Evolutionary conservation across 73 alveolate genomes (phyloP), one percentile per base, ranked within the genome.

Genomic region (Halteria grandinella): DNA sequence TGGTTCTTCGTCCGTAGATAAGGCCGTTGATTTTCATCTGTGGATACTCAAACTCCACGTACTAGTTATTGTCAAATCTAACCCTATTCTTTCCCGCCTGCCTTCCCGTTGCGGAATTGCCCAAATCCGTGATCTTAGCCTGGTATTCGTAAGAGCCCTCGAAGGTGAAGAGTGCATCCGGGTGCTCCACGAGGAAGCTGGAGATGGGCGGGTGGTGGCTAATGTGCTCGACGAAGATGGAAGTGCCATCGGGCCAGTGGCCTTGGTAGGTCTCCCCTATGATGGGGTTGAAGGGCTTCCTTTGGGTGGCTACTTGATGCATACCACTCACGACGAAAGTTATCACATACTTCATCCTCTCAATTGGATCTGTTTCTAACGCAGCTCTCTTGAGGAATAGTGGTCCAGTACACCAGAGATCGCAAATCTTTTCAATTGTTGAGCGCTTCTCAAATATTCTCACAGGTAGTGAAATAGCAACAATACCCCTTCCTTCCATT

Each of bases 261-360:
- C 97, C 99, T 83, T 96, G 95, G 62, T 89, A 93, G 6, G 99
- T 96, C 78, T 96, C 99, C 41, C 99, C 99, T 21, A 96, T 69
- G 43, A 88, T 91, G 0, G 99, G 99, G 83, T 96, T 96, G 55
- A 96, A 95, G 1, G 99, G 99, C 51, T 96, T 96, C 59, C 87
- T 71, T 63, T 88, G 87, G 34, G 57, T 55, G 0, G 93, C 86
- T 49, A 54, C 87, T 69, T 58, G 78, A 74, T 89, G 88, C 77
- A 89, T 53, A 34, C 97, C 95, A 12, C 94, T 52, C 51, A 92
- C 47, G 40, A 62, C 75, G 72, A 91, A 91, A 12, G 94, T 53
- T 41, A 88, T 90, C 5, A 87, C 93, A 3, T 1, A 21, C 80
- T 91, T 90, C 60, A 91, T 69, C 50, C 97, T 75, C 47, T 94